Evolutionary conservation across 495 filamentous ascomycete species (phyloP), one percentile per base, ranked within the genome.

Genomic region (Parathielavia appendiculata): DNA sequence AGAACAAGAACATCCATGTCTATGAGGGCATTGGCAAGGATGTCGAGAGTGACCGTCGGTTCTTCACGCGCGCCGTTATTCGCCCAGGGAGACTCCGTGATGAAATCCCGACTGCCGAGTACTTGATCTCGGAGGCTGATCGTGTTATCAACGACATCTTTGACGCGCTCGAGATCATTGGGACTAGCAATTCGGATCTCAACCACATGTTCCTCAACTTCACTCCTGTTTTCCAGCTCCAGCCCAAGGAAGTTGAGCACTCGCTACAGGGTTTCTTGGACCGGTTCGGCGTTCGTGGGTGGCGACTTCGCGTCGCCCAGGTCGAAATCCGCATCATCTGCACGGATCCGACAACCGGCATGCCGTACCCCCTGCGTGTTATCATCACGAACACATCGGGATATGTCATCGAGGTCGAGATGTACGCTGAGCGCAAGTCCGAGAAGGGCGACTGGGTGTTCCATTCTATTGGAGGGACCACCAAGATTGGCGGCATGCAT

Each of bases 131-230:
- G 9, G 93, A 98, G 76, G 88, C 95, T 56, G 92, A 98, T 69
- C 85, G 93, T 34, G 79, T 98, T 56, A 91, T 97, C 81, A 97
- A 90, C 74, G 93, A 98, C 68, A 97, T 98, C 70, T 81, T 98
- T 48, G 93, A 97, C 73, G 95, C 93, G 17, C 76, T 98, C 55
- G 93, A 98, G 81, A 95, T 98, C 65, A 92, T 97, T 66, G 95
- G 95, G 57, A 96, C 95, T 81, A 97, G 95, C 81, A 92, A 96
- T 80, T 96, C 93, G 47, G 93, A 98, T 80, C 80, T 98, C 66
- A 98, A 98, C 79, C 95, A 98, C 78, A 96, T 98, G 82, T 98
- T 97, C 81, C 91, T 98, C 79, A 97, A 98, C 81, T 98, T 98
- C 79, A 90, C 88, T 0, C 87, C 87, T 12, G 89, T 97, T 51